Base-by-base conservation (phyloP, 192 early-diverging fungal genomes). In the Gigaspora rosea region DNA sequence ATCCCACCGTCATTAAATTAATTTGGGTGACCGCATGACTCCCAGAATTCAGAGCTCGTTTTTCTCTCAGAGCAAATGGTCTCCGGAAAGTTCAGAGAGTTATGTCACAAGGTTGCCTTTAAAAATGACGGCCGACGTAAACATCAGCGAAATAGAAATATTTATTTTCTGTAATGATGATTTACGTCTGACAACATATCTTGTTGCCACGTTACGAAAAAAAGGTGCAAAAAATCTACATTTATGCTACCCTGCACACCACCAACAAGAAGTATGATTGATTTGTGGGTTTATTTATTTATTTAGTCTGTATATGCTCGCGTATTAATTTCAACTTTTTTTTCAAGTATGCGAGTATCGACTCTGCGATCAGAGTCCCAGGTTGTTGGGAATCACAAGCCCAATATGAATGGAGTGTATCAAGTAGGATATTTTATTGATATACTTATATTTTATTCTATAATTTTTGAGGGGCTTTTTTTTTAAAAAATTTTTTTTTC, bases 151-250 rank as follows among this genome's bases (percentile, higher is more conserved):
- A 15, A 69, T 16, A 2, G 67, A 50, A 22, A 51, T 69, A 13
- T 27, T 20, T 50, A 49, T 69, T 11, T 22, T 69, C 15, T 48
- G 47, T 50, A 69, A 69, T 32, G 67, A 51, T 13, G 67, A 69
- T 32, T 20, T 51, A 49, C 46, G 9, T 7, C 67, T 69, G 0
- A 18, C 67, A 27, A 27, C 13, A 9, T 20, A 50, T 18, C 22
- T 69, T 20, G 22, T 46, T 13, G 5, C 2, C 6, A 6, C 6
- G 13, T 50, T 69, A 50, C 20, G 22, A 50, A 51, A 15, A 8
- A 12, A 50, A 5, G 67, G 67, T 11, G 67, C 67, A 12, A 16
- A 46, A 4, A 22, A n/a, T n/a, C n/a, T n/a, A n/a, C n/a, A n/a
- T n/a, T n/a, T 69, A 50, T 69, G 48, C 11, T 51, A 69, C 49